phyloP scores from a whole-genome alignment of 2,329 filamentous ascomycete genomes.

The Coniochaeta prunicola region DNA sequence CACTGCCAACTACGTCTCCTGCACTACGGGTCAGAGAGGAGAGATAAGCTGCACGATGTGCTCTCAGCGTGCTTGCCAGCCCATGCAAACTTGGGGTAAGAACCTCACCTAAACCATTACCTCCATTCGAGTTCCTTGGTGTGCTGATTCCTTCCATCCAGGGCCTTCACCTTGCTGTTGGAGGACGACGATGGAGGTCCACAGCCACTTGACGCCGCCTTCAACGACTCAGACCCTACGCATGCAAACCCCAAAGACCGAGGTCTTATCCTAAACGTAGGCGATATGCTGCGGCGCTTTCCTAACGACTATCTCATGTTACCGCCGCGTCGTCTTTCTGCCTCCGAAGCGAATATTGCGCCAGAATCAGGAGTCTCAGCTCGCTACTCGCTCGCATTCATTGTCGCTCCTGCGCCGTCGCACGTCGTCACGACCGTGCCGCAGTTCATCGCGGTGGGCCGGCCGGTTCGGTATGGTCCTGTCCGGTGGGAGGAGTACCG shows the following conservation, averaged over 20 bases:
- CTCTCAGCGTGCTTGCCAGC: background rate
- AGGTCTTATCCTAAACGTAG: slow-evolving; percentile 15
- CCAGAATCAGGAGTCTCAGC: background rate
- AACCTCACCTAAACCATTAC: slow-evolving; percentile 16
- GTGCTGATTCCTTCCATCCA: slow-evolving; percentile 1
- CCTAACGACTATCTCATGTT: slow-evolving; percentile 19
- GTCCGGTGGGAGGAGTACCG: slow-evolving; percentile 17
- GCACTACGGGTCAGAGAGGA: background rate
- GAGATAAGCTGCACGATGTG: background rate
- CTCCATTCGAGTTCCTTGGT: background rate
- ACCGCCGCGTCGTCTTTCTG: slow-evolving; percentile 9
- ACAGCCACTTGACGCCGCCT: slow-evolving; percentile 34
- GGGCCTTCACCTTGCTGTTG: slow-evolving; percentile 44
- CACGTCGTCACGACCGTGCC: slow-evolving; percentile 2
- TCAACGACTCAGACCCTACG: slow-evolving; percentile 10
- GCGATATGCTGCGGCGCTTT: slow-evolving; percentile 18
- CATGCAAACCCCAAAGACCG: slow-evolving; percentile 8
- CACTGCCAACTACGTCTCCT: background rate
- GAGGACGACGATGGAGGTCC: slow-evolving; percentile 45
- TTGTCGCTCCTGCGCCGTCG: background rate
- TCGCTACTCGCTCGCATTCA: background rate
- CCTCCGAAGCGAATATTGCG: background rate
- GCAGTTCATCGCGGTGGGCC: slow-evolving; percentile 12
- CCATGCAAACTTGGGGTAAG: background rate
- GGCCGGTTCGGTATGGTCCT: slow-evolving; percentile 14